Base-by-base conservation (phyloP, 169 alveolate species). In the Plasmodium malariae region DNA sequence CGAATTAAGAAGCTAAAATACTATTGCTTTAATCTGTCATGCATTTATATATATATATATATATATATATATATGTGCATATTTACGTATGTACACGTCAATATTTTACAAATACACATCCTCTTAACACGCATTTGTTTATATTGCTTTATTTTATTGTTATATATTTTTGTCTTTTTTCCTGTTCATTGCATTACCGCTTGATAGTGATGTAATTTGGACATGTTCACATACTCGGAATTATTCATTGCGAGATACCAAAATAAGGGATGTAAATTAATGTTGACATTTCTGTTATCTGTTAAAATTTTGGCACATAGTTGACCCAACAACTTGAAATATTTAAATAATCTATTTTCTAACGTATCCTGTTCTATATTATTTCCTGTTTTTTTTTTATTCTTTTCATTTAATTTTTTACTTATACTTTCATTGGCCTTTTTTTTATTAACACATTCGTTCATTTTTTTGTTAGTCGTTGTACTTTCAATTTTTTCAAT, bases 261-360 rank as follows among this genome's bases (percentile, higher is more conserved):
- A 71, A 93, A 93, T 19, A 93, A 86, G 3, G 96, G 96, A 62
- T 91, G 93, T 34, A 93, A 30, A 48, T 65, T 70, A 7, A 93
- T 45, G 70, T 85, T 62, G 40, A 93, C 74, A 32, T 87, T 78
- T 59, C 89, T 88, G 28, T 87, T 88, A 69, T 93, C 96, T 36
- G 93, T 57, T 59, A 93, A 37, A 12, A 93, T 88, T 65, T 76
- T 74, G 17, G 95, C 96, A 74, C 94, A 80, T 36, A 93, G 48
- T 63, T 93, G 94, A 7, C 96, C 96, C 48, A 93, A 63, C 57
- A 93, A 78, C 87, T 88, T 85, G 88, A 91, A 93, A 28, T 69
- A 55, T 40, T 78, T 87, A 83, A 92, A 93, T 21, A 89, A 37
- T 32, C 92, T 86, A 57, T 86, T 86, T 59, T 86, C 92, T 40